Base-by-base conservation (phyloP, 805 yeast species). In the Metschnikowia reukaufii region DNA sequence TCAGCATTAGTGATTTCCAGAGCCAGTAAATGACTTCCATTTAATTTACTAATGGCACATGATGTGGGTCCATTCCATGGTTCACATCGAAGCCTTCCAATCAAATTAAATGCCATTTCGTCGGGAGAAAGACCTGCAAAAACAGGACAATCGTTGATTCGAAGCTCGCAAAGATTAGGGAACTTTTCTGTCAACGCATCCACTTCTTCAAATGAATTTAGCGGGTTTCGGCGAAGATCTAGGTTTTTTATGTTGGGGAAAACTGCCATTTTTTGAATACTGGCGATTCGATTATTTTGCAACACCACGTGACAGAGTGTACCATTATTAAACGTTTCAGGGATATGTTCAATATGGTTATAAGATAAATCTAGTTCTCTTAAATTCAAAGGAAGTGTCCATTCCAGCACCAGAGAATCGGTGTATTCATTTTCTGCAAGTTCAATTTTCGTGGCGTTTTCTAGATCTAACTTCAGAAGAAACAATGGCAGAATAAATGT, bases 1-100 rank as follows among this genome's bases (percentile, higher is more conserved):
- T 89, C 96, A 0, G 87, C 84, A 52, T 83, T 86, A 5, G 48
- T 53, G 15, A 89, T 70, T 40, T 82, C 86, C 1, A 64, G 72
- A 0, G 37, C 45, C 2, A 67, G 58, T 7, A 88, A 65, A 0
- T 31, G 42, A 0, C 82, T 73, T 0, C 96, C 96, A 57, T 90
- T 82, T 12, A 89, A 63, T 19, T 63, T 65, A 36, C 0, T 4
- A 12, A 49, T 35, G 16, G 23, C 20, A 3, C 18, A 10, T 9
- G n/a, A 16, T 2, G 9, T 17, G 2, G 21, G n/a, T 4, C 31
- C 34, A 12, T 20, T 47, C 42, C 23, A 38, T 12, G 48, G 36
- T 13, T 43, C 44, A 45, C 69, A 67, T 5, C 44, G 49, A 5
- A 70, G 63, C 20, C 86, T 64, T 1, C 82, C 83, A 16, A 84